Evolutionary conservation across 2,329 filamentous ascomycete genomes (phyloP), one percentile per base, ranked within the genome.

Genomic region (Coleophoma crateriformis): DNA sequence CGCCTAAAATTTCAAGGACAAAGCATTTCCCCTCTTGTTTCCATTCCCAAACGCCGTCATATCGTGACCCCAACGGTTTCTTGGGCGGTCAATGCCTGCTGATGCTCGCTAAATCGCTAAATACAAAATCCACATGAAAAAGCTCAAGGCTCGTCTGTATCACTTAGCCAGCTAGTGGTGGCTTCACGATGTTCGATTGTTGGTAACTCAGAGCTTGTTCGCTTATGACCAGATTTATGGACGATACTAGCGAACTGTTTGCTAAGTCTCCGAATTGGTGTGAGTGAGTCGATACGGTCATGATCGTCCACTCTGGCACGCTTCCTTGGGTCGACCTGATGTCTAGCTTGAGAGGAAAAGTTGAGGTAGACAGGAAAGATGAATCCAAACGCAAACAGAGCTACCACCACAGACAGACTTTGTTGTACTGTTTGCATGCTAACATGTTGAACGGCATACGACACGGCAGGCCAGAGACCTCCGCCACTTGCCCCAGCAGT

Each of bases 401-500:
- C 57, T 7, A 61, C 51, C 35, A 64, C 51, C 13, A 64, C 57
- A 34, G 56, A 60, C 39, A 55, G 63, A 4, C 49, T 52, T 34
- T 59, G 58, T 45, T 61, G 55, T 3, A 60, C 47, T 2, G 41
- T 48, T 8, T 47, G 48, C 4, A 44, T 3, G n/a, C 58, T 44
- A 1, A 54, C 15, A 3, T 37, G 41, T 33, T 61, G 55, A 11
- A 63, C 55, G 5, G 52, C 61, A 10, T 49, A 60, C 53, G 64
- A 60, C 1, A 63, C 54, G 37, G 58, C 64, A 1, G 61, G 58
- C 34, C 62, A 64, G 1, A 57, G 44, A 10, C 50, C 59, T 2
- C 64, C 64, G 11, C 62, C 63, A 27, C 50, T 43, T 1, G 49
- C 51, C 1, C 55, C 54, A 1, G 61, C 60, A 0, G 91, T 88